A percentile compares a stretch with the other conserved stretches of the same genome.
phyloP scores from a whole-genome alignment of 345 rosid species.

The Salix purpurea region DNA sequence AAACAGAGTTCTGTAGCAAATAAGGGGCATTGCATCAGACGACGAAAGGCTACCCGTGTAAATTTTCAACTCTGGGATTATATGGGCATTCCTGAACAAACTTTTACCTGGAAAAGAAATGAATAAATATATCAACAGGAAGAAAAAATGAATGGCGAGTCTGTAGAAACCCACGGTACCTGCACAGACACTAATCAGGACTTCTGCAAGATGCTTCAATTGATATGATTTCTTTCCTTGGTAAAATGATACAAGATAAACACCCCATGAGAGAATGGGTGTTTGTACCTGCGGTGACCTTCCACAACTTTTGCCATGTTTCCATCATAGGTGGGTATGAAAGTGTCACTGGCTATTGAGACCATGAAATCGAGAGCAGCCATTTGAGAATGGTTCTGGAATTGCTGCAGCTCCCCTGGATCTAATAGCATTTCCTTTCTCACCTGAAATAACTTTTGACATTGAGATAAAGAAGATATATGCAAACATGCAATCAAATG shows the following conservation, averaged over 20 bases:
- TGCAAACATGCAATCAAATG: neutral
- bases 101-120: slow-evolving; percentile 8
- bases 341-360: slow-evolving; percentile 79
- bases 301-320: slow-evolving; percentile 98
- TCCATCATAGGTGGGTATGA: slow-evolving; percentile 90
- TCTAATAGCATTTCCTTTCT: slow-evolving; percentile 83
- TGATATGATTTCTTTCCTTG: neutral
- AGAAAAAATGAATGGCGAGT: slow-evolving; percentile 5
- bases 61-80: slow-evolving; percentile 15
- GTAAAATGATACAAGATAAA: neutral
- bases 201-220: neutral
- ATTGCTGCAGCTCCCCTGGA: slow-evolving; percentile 63
- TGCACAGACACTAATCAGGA: slow-evolving; percentile 25
- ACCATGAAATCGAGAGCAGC: slow-evolving; percentile 98
- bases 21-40: neutral
- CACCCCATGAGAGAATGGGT: neutral
- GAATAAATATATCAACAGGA: slow-evolving; percentile 31
- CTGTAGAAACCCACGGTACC: slow-evolving; percentile 63
- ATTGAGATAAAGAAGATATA: slow-evolving; percentile 18
- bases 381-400: slow-evolving; percentile 84
- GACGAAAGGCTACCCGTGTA: slow-evolving; percentile 8
- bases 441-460: slow-evolving; percentile 49
- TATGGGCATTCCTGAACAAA: slow-evolving; percentile 14
- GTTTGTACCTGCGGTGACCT: slow-evolving; percentile 87
- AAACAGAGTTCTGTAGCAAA: neutral